Percentiles rank a stretch among this genome's conserved stretches.
phyloP scores from a whole-genome alignment of 345 rosid species.

The Barbarea vulgaris region DNA sequence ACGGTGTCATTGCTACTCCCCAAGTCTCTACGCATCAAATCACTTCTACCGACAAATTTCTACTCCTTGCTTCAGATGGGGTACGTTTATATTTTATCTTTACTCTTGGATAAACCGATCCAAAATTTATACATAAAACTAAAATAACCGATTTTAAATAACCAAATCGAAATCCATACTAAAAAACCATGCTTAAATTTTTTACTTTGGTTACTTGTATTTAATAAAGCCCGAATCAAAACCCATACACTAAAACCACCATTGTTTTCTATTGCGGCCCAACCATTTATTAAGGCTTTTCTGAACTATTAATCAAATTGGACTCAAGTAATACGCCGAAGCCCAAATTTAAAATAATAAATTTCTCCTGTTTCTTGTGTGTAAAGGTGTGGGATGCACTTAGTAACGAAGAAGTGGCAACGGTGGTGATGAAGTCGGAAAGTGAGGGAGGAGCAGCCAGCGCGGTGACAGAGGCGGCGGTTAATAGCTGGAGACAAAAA shows the following conservation, averaged over 20 bases:
- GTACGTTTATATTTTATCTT: slow-evolving; percentile 38
- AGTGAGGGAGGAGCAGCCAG: slow-evolving; percentile 53
- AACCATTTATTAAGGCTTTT: background rate
- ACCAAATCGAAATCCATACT: background rate
- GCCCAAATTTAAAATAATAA: background rate
- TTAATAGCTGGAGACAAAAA: slow-evolving; percentile 60
- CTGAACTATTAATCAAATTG: background rate
- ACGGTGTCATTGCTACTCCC: slow-evolving; percentile 75
- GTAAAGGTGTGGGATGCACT: slow-evolving; percentile 83
- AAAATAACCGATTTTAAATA: background rate
- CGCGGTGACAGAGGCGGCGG: slow-evolving; percentile 69
- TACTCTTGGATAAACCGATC: background rate
- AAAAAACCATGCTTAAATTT: too few relatives aligned
- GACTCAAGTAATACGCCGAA: background rate
- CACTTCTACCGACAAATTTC: slow-evolving; percentile 54
- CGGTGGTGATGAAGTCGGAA: slow-evolving; percentile 51
- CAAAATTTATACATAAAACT: background rate
- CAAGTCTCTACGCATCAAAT: slow-evolving; percentile 61
- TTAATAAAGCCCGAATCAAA: background rate
- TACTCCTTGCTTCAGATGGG: slow-evolving; percentile 88
- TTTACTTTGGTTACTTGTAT: background rate
- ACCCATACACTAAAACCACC: too few relatives aligned
- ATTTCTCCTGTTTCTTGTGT: background rate
- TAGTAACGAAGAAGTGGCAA: slow-evolving; percentile 59
- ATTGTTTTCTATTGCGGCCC: background rate